Evolutionary conservation across 306 rosid genomes (phyloP).

Genomic region (Trifolium repens): DNA sequence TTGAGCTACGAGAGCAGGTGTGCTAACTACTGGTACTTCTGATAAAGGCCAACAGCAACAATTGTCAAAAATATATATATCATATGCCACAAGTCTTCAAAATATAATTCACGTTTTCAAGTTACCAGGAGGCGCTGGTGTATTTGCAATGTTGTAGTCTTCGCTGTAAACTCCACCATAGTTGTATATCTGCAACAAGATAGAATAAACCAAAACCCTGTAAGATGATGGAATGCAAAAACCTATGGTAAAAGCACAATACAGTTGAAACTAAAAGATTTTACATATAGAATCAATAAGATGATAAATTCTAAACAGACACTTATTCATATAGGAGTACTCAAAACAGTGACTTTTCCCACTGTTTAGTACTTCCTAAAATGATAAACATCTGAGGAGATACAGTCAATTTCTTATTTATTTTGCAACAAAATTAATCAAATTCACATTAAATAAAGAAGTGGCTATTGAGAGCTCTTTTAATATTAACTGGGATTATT

Average conservation of each 20-base stretch:
- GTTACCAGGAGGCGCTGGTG: constrained; percentile 93
- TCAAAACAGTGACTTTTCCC: neutral
- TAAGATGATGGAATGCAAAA: constrained; percentile 30
- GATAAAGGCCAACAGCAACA: constrained; percentile 30
- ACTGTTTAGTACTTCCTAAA: constrained; percentile 2
- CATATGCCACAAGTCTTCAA: constrained; percentile 25
- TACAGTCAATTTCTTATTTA: neutral
- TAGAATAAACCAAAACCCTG: constrained; percentile 16
- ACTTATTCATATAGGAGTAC: constrained; percentile 8
- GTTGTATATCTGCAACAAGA: constrained; percentile 73
- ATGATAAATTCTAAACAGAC: neutral
- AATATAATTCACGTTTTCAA: constrained; percentile 34
- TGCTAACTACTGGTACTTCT: constrained; percentile 78
- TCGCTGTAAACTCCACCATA: constrained; percentile 79
- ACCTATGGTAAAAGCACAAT: constrained; percentile 28
- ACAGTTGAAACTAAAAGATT: constrained; percentile 14
- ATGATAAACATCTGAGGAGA: constrained; percentile 22
- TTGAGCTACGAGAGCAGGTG: constrained; percentile 74
- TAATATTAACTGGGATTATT: neutral
- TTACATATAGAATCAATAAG: neutral
- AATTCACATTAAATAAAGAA: neutral
- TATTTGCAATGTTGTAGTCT: constrained; percentile 92
- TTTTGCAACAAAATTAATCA: neutral
- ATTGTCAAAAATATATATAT: constrained; percentile 1
- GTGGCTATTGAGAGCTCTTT: constrained; percentile 1